Conservation (phyloP, 2,329 filamentous ascomycete species). For the Pleomassaria siparia region DNA sequence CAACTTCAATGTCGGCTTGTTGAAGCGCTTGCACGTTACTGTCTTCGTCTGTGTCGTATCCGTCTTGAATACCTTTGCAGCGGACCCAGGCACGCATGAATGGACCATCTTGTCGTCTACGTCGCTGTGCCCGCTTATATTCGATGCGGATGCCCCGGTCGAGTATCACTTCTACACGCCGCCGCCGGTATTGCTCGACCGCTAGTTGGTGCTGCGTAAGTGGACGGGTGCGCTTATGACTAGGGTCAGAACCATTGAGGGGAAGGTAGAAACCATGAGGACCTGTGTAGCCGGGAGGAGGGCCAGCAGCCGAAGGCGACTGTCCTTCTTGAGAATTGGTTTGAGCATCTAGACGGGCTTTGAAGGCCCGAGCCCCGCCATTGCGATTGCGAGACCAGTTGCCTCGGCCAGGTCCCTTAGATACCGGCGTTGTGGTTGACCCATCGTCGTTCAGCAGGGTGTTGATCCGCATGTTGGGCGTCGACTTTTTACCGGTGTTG, state of each 20-base stretch:
- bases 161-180: constrained; percentile 79
- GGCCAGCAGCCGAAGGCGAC: constrained; percentile 33
- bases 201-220: constrained; percentile 81
- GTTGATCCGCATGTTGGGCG: constrained; percentile 51
- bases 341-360: constrained; percentile 35
- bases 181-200: constrained; percentile 74
- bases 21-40: constrained; percentile 27
- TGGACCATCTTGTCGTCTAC: constrained; percentile 64
- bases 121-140: constrained; percentile 64
- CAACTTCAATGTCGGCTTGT: constrained; percentile 41
- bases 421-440: constrained; percentile 32
- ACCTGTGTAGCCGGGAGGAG: constrained; percentile 48
- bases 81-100: constrained; percentile 68
- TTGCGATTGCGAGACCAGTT: constrained; percentile 50
- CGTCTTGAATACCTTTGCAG: constrained; percentile 47
- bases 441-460: constrained; percentile 51
- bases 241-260: constrained; percentile 51
- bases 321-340: constrained; percentile 34
- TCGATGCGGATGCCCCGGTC: constrained; percentile 70
- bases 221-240: constrained; percentile 64
- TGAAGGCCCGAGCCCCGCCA: constrained; percentile 31
- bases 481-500: constrained; percentile 39
- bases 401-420: constrained; percentile 51
- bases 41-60: constrained; percentile 52
- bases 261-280: constrained; percentile 54